phyloP scores from a whole-genome alignment of 2,329 filamentous ascomycete species.

The Trematosphaeria pertusa region DNA sequence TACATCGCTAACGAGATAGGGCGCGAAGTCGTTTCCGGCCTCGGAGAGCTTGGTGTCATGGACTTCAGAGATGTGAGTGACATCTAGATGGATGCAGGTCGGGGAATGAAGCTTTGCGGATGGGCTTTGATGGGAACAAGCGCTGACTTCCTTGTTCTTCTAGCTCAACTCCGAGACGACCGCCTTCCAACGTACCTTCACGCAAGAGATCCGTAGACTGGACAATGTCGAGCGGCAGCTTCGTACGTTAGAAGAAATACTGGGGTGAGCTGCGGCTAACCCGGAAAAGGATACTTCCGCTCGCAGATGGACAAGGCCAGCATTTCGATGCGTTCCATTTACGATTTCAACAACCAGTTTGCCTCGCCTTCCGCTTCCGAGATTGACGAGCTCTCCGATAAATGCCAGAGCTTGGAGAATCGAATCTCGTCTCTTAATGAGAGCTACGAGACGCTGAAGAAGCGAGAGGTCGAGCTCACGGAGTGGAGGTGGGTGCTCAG shows the following conservation, averaged over 20 bases:
- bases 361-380: constrained; percentile 89
- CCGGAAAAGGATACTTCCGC: constrained; percentile 80
- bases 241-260: constrained; percentile 65
- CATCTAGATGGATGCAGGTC: constrained; percentile 3
- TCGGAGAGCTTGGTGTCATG: constrained; percentile 94
- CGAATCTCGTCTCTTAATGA: constrained; percentile 91
- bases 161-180: constrained; percentile 92
- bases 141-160: constrained; percentile 34
- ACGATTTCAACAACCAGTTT: constrained; percentile 86
- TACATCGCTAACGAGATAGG: constrained; percentile 99
- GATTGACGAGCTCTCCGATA: constrained; percentile 94
- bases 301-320: constrained; percentile 92
- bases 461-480: constrained; percentile 92
- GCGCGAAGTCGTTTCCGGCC: constrained; percentile 92
- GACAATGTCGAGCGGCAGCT: constrained; percentile 99
- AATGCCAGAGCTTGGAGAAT: constrained; percentile 90
- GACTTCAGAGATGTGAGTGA: constrained; percentile 92
- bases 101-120: constrained; percentile 22
- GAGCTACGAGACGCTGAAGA: constrained; percentile 98
- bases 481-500: constrained; percentile 98
- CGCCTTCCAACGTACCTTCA: constrained; percentile 96
- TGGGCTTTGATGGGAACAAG: constrained; percentile 23
- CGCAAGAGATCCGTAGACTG: constrained; percentile 93
- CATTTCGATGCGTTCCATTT: constrained; percentile 86
- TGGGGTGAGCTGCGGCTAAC: constrained; percentile 22